phyloP scores from a whole-genome alignment of 225 moss, liverwort and hornwort genomes.

The Marchantia paleacea region DNA sequence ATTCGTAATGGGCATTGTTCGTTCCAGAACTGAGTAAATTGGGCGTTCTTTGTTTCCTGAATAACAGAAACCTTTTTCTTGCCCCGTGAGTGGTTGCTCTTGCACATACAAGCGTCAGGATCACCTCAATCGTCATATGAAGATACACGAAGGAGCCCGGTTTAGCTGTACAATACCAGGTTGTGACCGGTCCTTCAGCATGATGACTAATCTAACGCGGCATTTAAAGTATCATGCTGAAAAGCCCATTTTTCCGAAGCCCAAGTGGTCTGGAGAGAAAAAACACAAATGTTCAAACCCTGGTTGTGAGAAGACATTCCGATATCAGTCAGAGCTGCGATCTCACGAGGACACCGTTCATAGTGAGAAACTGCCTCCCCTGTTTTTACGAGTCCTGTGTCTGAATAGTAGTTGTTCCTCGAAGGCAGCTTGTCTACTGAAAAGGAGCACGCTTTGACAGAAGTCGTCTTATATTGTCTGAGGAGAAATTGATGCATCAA shows the following conservation, averaged over 20 bases:
- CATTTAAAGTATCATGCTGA: constrained; percentile 55
- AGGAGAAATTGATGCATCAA: too few relatives aligned
- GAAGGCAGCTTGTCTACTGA: too few relatives aligned
- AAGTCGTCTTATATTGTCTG: too few relatives aligned
- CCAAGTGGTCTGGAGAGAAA: constrained; percentile 27
- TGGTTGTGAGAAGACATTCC: constrained; percentile 54
- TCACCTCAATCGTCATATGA: constrained; percentile 64
- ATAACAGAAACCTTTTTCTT: constrained; percentile 58
- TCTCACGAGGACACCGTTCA: constrained; percentile 52
- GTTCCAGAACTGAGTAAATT: constrained; percentile 1
- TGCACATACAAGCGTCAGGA: constrained; percentile 65
- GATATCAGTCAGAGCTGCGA: constrained; percentile 46
- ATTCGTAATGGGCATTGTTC: not conserved
- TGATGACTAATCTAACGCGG: constrained; percentile 50
- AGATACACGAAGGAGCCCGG: constrained; percentile 44
- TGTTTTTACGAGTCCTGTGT: too few relatives aligned
- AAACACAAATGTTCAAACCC: constrained; percentile 34
- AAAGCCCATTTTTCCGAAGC: constrained; percentile 22
- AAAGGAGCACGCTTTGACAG: too few relatives aligned
- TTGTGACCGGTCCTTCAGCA: constrained; percentile 45
- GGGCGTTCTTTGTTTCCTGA: constrained; percentile 19
- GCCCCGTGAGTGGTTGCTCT: constrained; percentile 50
- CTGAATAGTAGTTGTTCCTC: too few relatives aligned
- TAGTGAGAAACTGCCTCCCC: constrained; percentile 26
- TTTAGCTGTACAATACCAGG: constrained; percentile 48